A percentile compares a stretch with the other conserved stretches of the same genome.
These are phyloP conservation scores for Myxozyma vanderwaltii DNA, from an alignment of 805 yeast species.

Conservation along the genomic window DNA sequence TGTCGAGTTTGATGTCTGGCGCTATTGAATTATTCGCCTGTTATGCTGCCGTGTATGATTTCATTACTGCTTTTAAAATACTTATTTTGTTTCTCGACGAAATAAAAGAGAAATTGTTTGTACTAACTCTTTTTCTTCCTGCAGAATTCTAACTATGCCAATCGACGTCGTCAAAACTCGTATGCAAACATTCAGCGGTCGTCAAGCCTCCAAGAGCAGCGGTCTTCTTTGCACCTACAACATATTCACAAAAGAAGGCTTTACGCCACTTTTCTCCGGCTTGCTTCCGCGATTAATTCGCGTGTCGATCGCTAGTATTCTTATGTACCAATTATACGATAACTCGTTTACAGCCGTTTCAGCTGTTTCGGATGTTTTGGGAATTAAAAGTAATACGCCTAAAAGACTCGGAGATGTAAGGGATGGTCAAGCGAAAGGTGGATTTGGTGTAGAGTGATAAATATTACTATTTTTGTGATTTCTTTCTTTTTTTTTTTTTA, in stretches of 20 bases:
- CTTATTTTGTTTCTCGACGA: too few species aligned
- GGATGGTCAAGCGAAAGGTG: background rate
- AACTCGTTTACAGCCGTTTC: background rate
- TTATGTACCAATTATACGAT: slow-evolving; percentile 26
- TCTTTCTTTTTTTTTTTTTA: too few species aligned
- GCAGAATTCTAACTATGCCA: slow-evolving; percentile 79
- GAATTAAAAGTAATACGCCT: background rate
- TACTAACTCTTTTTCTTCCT: slow-evolving; percentile 47
- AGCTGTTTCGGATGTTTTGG: background rate
- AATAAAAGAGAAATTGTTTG: too few species aligned
- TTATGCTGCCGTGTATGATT: slow-evolving; percentile 26
- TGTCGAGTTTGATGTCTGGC: slow-evolving; percentile 46
- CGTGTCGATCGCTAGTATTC: slow-evolving; percentile 19
- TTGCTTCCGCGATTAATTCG: slow-evolving; percentile 24
- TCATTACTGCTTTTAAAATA: too few species aligned
- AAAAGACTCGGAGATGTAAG: background rate
- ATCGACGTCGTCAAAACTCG: slow-evolving; percentile 96
- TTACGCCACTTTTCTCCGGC: slow-evolving; percentile 23
- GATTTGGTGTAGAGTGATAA: background rate
- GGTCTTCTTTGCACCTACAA: slow-evolving; percentile 43
- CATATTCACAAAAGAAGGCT: slow-evolving; percentile 47
- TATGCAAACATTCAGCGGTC: slow-evolving; percentile 66
- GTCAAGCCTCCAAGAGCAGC: slow-evolving; percentile 41
- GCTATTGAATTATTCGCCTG: slow-evolving; percentile 38
- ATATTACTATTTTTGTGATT: too few species aligned